phyloP scores from a whole-genome alignment of 495 filamentous ascomycete species.

The Aspergillus kassunensis region DNA sequence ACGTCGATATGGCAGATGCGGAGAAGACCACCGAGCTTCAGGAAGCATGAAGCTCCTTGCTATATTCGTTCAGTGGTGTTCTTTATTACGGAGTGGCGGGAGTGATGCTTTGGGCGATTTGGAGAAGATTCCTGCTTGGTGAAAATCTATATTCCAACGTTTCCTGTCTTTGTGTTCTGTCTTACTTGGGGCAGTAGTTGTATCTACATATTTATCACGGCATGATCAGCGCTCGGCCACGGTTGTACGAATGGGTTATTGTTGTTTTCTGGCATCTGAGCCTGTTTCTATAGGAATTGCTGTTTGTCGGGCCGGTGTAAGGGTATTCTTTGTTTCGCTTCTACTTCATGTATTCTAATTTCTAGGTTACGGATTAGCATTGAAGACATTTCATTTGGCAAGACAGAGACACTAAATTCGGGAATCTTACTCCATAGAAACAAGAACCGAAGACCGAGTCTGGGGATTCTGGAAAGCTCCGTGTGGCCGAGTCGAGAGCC shows the following conservation, averaged over 20 bases:
- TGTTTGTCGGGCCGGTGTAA: constrained; percentile 14
- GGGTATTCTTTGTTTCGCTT: constrained; percentile 6
- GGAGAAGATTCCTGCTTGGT: neutral
- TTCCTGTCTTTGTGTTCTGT: constrained; percentile 1
- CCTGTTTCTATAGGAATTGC: neutral
- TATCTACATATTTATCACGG: constrained; percentile 8
- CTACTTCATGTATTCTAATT: constrained; percentile 10
- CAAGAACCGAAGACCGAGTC: neutral
- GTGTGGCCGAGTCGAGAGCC: constrained; percentile 38
- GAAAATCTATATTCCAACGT: constrained; percentile 6
- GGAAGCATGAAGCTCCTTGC: constrained; percentile 8
- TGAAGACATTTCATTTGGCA: too few species aligned
- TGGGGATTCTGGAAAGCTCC: constrained; percentile 21
- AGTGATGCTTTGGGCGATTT: constrained; percentile 6
- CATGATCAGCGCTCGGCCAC: constrained; percentile 17
- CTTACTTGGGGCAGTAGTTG: constrained; percentile 9
- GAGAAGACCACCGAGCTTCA: constrained; percentile 19
- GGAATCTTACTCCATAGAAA: neutral
- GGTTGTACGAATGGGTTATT: constrained; percentile 20
- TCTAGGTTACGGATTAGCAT: neutral
- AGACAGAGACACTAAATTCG: too few species aligned
- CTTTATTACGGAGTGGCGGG: neutral
- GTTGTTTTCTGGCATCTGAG: constrained; percentile 9
- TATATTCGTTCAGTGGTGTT: neutral
- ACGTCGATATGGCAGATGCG: constrained; percentile 39